A percentile compares a stretch with the other conserved stretches of the same genome.
Evolutionary conservation across 2,329 filamentous ascomycete genomes (phyloP).

Genomic region (Monosporascus sp.): DNA sequence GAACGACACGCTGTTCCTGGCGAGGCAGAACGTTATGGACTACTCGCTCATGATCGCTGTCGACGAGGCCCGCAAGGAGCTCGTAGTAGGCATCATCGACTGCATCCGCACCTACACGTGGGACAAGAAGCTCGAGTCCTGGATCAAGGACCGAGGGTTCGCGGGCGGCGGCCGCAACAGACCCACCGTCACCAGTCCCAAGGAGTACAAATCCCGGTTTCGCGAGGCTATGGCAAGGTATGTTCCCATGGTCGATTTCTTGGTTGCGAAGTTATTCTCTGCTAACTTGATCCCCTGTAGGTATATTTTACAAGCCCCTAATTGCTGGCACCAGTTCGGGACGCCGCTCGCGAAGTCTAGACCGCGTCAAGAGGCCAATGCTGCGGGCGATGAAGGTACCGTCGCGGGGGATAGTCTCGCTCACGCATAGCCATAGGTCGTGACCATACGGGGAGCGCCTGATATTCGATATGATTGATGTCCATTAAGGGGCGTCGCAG

Average conservation of each 20-base stretch:
- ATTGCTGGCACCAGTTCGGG: conserved; percentile 69
- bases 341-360: conserved; percentile 19
- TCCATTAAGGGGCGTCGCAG: too few species aligned
- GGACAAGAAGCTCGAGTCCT: conserved; percentile 99
- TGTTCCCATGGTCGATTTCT: background rate
- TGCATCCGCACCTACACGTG: conserved; percentile 98
- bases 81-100: conserved; percentile 96
- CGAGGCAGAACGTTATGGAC: conserved; percentile 96
- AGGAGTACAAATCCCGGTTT: conserved; percentile 96
- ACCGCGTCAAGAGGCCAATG: conserved; percentile 16
- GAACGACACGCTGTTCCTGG: conserved; percentile 95
- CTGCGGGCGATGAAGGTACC: conserved; percentile 14
- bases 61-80: conserved; percentile 80
- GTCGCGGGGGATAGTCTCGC: background rate
- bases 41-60: conserved; percentile 98
- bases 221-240: conserved; percentile 93
- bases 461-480: background rate
- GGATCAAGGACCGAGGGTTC: conserved; percentile 96
- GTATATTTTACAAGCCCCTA: conserved; percentile 69
- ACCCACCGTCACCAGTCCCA: conserved; percentile 93
- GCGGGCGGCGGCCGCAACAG: conserved; percentile 70
- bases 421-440: background rate
- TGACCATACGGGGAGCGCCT: too few species aligned
- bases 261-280: background rate
- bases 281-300: conserved; percentile 25